phyloP scores from a whole-genome alignment of 495 filamentous ascomycete species.

The Penicillium canescens region DNA sequence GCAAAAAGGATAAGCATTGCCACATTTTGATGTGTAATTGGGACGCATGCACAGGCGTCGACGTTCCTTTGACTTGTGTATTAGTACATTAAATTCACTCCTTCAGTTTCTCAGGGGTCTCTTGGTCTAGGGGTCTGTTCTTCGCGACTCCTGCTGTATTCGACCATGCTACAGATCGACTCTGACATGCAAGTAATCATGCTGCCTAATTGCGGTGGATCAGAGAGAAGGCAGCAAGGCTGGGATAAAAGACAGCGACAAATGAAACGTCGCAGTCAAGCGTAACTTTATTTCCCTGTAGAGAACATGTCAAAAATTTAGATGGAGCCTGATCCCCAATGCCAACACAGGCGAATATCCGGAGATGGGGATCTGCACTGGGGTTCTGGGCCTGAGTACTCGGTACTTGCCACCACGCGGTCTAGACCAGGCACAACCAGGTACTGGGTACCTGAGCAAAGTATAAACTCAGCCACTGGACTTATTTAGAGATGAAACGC shows the following conservation, averaged over 20 bases:
- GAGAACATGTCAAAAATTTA: too few relatives aligned
- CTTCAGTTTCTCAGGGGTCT: background rate
- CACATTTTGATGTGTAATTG: constrained; percentile 6
- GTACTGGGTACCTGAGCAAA: constrained; percentile 1
- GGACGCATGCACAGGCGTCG: background rate
- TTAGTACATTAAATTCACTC: constrained; percentile 7
- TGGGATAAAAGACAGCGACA: too few relatives aligned
- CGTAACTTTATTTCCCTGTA: too few relatives aligned
- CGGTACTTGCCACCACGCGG: background rate
- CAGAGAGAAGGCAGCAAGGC: background rate
- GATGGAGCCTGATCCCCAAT: too few relatives aligned
- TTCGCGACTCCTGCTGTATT: background rate
- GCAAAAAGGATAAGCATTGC: background rate
- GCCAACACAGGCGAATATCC: background rate
- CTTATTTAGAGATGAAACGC: background rate
- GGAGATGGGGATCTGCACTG: constrained; percentile 5
- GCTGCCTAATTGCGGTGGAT: constrained; percentile 2
- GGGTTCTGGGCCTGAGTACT: constrained; percentile 1
- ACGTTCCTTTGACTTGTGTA: constrained; percentile 4
- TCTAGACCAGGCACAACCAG: background rate
- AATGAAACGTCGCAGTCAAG: too few relatives aligned
- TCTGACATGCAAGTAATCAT: background rate
- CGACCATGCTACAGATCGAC: background rate
- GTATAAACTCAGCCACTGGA: constrained; percentile 3
- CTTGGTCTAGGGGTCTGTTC: background rate